Conservation (phyloP, 202 grass and related monocot genomes). For the Cymbopogon flexuosus region DNA sequence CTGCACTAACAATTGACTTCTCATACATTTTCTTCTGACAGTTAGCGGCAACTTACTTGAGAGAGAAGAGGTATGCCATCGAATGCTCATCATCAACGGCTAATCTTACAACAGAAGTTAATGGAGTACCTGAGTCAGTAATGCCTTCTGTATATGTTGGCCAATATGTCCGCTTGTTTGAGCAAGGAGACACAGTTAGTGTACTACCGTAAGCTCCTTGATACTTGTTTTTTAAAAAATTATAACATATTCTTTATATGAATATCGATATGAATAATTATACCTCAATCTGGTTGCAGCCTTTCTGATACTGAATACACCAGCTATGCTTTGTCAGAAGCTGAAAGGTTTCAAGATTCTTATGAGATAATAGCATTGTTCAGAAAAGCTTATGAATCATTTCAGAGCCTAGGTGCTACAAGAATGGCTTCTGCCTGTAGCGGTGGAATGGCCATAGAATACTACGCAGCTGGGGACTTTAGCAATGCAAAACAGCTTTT, state of each 20-base stretch:
- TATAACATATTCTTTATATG: not conserved
- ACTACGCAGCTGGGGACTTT: constrained; percentile 74
- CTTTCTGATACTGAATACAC: constrained; percentile 91
- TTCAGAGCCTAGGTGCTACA: constrained; percentile 54
- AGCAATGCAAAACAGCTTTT: constrained; percentile 78
- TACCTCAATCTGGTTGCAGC: constrained; percentile 54
- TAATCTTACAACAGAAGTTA: constrained; percentile 46
- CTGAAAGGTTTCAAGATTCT: constrained; percentile 94
- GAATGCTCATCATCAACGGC: constrained; percentile 44
- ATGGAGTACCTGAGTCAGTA: constrained; percentile 71
- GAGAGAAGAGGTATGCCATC: constrained; percentile 84
- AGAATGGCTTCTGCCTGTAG: constrained; percentile 76
- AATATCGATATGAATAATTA: constrained; percentile 28
- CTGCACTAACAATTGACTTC: constrained; percentile 43
- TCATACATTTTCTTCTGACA: constrained; percentile 44
- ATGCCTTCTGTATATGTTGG: constrained; percentile 83
- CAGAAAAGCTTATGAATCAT: constrained; percentile 97
- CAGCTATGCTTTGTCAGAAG: constrained; percentile 81
- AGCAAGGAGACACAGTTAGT: constrained; percentile 78
- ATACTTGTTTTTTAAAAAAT: constrained; percentile 15
- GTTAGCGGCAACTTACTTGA: constrained; percentile 92
- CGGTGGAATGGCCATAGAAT: constrained; percentile 87
- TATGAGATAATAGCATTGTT: constrained; percentile 98
- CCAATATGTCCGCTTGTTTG: constrained; percentile 85
- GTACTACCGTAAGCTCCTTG: constrained; percentile 72